Evolutionary conservation across 1,284 basidiomycete species (phyloP).

Genomic region (Cystobasidium pallidum): DNA sequence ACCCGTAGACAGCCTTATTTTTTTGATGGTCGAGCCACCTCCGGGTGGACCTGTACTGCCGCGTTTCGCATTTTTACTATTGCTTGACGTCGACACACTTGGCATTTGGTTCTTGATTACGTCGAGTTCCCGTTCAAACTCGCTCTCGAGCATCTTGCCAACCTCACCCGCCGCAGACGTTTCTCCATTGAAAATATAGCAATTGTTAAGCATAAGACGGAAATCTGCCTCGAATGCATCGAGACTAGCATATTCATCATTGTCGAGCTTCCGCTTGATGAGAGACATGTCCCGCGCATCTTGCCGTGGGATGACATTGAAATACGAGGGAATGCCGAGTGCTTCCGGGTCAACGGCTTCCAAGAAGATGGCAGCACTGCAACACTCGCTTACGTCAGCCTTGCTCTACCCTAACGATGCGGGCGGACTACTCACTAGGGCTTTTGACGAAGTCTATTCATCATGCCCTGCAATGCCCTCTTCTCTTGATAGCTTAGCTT

Average conservation of each 20-base stretch:
- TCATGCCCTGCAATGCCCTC: constrained; percentile 71
- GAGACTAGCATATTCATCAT: constrained; percentile 75
- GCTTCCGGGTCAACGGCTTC: constrained; percentile 66
- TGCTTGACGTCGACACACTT: neutral
- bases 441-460: constrained; percentile 73
- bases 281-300: constrained; percentile 84
- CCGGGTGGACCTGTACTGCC: constrained; percentile 32
- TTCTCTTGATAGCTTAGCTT: constrained; percentile 80
- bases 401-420: neutral
- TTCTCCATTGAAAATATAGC: constrained; percentile 78
- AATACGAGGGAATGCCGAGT: constrained; percentile 73
- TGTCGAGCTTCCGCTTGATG: constrained; percentile 79
- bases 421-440: constrained; percentile 63
- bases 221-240: constrained; percentile 80
- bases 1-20: constrained; percentile 35
- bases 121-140: constrained; percentile 38
- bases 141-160: constrained; percentile 45
- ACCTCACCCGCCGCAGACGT: constrained; percentile 71
- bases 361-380: constrained; percentile 62
- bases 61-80: constrained; percentile 30
- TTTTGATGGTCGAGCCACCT: constrained; percentile 41
- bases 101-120: constrained; percentile 16
- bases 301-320: constrained; percentile 75
- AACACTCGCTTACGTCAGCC: constrained; percentile 2
- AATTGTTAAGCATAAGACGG: constrained; percentile 81